A percentile compares a stretch with the other conserved stretches of the same genome.
Evolutionary conservation across 2,329 filamentous ascomycete genomes (phyloP).

Genomic region (Scorias spongiosa): DNA sequence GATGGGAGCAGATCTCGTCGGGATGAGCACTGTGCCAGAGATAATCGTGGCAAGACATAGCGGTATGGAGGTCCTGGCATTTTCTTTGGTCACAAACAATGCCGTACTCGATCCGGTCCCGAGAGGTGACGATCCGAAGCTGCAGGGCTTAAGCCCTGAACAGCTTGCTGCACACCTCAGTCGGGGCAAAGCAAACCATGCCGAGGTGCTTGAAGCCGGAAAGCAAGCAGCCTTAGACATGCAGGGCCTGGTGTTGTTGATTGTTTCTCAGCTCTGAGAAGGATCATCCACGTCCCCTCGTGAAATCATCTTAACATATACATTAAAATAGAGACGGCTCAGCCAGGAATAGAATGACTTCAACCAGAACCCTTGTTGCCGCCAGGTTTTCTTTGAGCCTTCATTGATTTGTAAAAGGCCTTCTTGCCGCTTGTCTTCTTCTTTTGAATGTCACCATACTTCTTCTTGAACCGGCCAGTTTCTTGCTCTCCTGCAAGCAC

Average conservation of each 20-base stretch:
- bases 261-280: constrained; percentile 26
- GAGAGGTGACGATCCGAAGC: constrained; percentile 39
- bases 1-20: constrained; percentile 52
- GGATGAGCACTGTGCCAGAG: constrained; percentile 56
- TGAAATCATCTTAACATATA: too few species aligned
- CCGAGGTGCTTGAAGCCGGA: constrained; percentile 49
- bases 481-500: constrained; percentile 53
- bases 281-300: not conserved
- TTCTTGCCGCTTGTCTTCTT: constrained; percentile 80
- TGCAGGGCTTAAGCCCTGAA: constrained; percentile 34
- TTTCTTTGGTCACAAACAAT: constrained; percentile 52
- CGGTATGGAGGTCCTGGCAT: constrained; percentile 46
- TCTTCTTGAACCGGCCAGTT: constrained; percentile 63
- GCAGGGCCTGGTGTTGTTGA: constrained; percentile 37
- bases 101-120: constrained; percentile 44
- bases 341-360: constrained; percentile 1
- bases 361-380: constrained; percentile 20
- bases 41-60: constrained; percentile 51
- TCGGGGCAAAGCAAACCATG: constrained; percentile 47
- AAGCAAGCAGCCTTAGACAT: constrained; percentile 45
- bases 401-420: constrained; percentile 69
- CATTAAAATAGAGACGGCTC: too few species aligned
- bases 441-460: constrained; percentile 73
- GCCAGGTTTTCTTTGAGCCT: constrained; percentile 37
- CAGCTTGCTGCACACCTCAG: constrained; percentile 41